Conservation (phyloP, 331 rosid genomes). For the Cydonia oblonga region DNA sequence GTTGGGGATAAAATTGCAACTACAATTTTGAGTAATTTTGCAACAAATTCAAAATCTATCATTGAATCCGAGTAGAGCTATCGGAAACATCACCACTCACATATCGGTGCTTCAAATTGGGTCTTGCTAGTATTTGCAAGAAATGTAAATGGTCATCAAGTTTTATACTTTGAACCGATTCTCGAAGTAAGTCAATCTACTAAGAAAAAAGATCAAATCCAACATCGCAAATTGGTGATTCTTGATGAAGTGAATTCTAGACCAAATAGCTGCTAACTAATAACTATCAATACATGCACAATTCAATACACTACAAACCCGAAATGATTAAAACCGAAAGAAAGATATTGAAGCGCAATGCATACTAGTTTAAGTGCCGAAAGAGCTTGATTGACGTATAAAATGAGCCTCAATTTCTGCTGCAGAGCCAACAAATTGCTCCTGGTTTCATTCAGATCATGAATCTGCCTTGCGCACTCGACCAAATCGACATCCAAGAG, state of each 20-base stretch:
- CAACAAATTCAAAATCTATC: background rate
- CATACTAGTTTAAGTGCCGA: constrained; percentile 87
- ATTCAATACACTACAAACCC: background rate
- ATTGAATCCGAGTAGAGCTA: background rate
- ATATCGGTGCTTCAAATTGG: background rate
- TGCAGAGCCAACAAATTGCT: constrained; percentile 67
- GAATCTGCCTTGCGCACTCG: constrained; percentile 79
- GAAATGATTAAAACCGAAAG: background rate
- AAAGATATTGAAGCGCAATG: background rate
- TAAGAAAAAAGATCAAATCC: background rate
- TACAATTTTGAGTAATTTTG: too few species aligned
- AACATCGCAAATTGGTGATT: background rate
- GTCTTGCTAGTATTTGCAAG: background rate
- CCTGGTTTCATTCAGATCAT: constrained; percentile 62
- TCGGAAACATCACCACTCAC: too few species aligned
- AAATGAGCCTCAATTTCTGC: constrained; percentile 78
- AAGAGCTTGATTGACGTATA: constrained; percentile 88
- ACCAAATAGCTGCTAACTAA: background rate
- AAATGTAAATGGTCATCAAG: background rate
- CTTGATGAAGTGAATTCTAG: background rate
- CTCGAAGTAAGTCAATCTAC: background rate
- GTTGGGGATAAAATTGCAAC: background rate
- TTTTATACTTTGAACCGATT: background rate
- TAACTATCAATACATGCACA: background rate
- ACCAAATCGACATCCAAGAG: constrained; percentile 85